Percentiles rank a stretch among this genome's conserved stretches.
Evolutionary conservation across 345 rosid species (phyloP).

Genomic region (Euphorbia tirucalli): DNA sequence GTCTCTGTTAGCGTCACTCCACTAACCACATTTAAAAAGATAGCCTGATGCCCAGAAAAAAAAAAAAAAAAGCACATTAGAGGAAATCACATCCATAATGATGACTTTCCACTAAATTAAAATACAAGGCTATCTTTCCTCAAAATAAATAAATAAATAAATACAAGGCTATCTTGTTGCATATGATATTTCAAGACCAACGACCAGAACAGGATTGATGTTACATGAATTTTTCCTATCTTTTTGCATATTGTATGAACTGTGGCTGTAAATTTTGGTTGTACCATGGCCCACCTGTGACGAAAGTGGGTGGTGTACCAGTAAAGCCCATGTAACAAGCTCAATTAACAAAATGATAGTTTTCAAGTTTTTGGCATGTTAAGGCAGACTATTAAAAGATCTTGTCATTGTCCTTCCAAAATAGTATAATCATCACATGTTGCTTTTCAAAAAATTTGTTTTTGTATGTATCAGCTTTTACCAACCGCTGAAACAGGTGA

Average conservation of each 20-base stretch:
- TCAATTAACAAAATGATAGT: not conserved
- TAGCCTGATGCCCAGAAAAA: slow-evolving; percentile 44
- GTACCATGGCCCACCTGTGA: not conserved
- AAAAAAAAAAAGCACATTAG: not conserved
- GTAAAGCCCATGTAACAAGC: not conserved
- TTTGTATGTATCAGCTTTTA: not conserved
- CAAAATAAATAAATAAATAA: no score
- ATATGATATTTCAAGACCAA: not conserved
- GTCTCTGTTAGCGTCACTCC: slow-evolving; percentile 80
- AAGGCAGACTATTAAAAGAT: no score
- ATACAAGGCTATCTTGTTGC: not conserved
- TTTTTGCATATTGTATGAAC: not conserved
- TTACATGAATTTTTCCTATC: not conserved
- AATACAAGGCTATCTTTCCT: no score
- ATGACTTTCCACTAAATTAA: not conserved
- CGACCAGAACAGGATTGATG: not conserved
- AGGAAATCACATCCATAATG: not conserved
- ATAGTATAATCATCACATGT: not conserved
- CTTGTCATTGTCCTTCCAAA: not conserved
- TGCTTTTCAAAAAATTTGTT: not conserved
- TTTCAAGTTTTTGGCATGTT: not conserved
- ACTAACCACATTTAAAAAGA: slow-evolving; percentile 77
- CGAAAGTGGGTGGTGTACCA: not conserved
- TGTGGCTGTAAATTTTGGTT: not conserved
- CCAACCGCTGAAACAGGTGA: no score